Base-by-base conservation (phyloP, 352 stramenopile genomes). In the Globisporangium barbulae region DNA sequence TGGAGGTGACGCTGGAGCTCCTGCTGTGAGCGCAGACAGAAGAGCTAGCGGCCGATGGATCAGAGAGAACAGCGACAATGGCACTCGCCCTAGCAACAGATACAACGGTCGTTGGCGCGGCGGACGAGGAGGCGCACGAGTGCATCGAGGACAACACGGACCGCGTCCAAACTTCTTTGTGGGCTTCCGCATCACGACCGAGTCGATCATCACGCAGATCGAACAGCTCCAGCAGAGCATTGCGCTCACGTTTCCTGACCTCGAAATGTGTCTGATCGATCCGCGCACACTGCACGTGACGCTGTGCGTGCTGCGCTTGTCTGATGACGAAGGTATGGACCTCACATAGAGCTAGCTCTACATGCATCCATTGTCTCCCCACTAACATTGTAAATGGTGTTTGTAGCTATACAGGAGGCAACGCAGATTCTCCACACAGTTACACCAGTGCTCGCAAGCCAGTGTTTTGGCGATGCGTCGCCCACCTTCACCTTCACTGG, bases 151-250 rank as follows among this genome's bases (percentile, higher is more conserved):
- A 21, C 25, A 54, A 22, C 48, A 22, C 31, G 48, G 48, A 7
- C 48, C 33, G 15, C 59, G 55, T 15, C 76, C 76, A 63, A 81
- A 81, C 45, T 81, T 78, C 74, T 83, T 85, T n/a, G 70, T 85
- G 0, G 72, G 65, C 3, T 79, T 81, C 42, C 74, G 73, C 4
- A 61, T 83, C 60, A 64, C 49, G 5, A 65, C 65, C 2, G n/a
- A 33, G 0, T n/a, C 39, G 8, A 58, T 81, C 25, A 50, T 73
- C 8, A 48, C 55, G 21, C 25, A 61, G 21, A 63, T 81, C 3
- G 53, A 69, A 42, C 2, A 31, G 28, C 61, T 83, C 5, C 74
- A 81, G 57, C 50, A 55, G 45, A 64, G 64, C 30, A 75, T 85
- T 22, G 52, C 56, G 4, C 55, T 63, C 13, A 19, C 55, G 35